Conservation (phyloP, 116 monocot species). For the Posidonia oceanica region DNA sequence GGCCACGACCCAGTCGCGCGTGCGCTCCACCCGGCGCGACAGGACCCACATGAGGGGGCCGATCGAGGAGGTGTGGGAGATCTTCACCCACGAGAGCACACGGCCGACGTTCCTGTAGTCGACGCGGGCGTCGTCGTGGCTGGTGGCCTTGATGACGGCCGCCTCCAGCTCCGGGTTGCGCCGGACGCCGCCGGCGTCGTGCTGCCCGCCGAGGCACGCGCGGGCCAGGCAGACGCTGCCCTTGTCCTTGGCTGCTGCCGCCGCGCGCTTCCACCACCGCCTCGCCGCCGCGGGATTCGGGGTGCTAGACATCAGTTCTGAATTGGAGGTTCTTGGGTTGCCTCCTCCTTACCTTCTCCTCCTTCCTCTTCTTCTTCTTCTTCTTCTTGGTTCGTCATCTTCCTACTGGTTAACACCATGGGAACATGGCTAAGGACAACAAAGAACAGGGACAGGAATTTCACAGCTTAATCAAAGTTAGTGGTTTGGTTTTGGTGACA, state of each 20-base stretch:
- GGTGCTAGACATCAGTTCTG: too few species aligned
- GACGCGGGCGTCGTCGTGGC: conserved; percentile 52
- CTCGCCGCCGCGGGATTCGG: not conserved
- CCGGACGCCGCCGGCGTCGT: not conserved
- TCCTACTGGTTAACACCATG: too few species aligned
- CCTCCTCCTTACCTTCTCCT: too few species aligned
- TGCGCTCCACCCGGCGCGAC: conserved; percentile 37
- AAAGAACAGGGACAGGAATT: too few species aligned
- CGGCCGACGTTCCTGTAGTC: conserved; percentile 60
- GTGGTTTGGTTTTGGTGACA: too few species aligned
- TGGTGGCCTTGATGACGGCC: conserved; percentile 66
- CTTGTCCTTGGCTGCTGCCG: conserved; percentile 39
- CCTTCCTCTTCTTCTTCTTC: not conserved
- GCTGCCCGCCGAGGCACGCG: not conserved
- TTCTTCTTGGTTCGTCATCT: not conserved
- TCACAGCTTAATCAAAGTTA: too few species aligned
- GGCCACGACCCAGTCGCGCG: conserved; percentile 68
- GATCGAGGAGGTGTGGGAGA: conserved; percentile 30
- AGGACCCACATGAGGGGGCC: conserved; percentile 41
- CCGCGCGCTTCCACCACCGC: conserved; percentile 51
- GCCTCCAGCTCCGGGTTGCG: conserved; percentile 30
- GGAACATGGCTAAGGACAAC: too few species aligned
- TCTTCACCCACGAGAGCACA: conserved; percentile 56
- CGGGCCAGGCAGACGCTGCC: conserved; percentile 34
- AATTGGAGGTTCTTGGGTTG: too few species aligned